Base-by-base conservation (phyloP, 345 rosid genomes). In the Rhodomyrtus tomentosa region DNA sequence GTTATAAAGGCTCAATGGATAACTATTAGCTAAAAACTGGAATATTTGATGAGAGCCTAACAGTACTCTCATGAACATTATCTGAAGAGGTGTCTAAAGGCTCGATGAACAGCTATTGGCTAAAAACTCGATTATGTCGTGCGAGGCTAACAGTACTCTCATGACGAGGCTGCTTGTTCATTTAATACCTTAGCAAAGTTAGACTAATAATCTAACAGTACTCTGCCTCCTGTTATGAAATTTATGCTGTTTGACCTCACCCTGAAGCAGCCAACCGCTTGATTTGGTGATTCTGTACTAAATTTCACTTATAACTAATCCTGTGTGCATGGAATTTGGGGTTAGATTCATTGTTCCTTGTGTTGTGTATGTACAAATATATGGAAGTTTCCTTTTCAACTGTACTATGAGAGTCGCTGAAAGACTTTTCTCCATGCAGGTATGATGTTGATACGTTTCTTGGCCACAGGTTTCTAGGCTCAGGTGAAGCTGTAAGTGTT, bases 401-500 rank as follows among this genome's bases (percentile, higher is more conserved):
- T 68, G 76, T 42, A 32, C 45, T 36, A 68, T 24, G 27, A 49
- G 2, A 11, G 59, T 53, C 21, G 29, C 38, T 52, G 42, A 53
- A 82, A 82, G 24, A 27, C 55, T 10, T 38, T 45, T 82, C 42
- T n/a, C 42, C 86, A 55, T 88, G 88, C 91, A 92, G 96, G 95
- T 94, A 94, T 59, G 95, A 94, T 86, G 93, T 94, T 62, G 93
- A 91, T 20, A 84, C 55, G 87, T 93, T 93, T 84, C 87, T 92
- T 21, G 85, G 85, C 80, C 93, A 92, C 89, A 90, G 92, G 82
- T 84, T 87, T 86, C 86, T 92, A 82, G 49, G 76, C 80, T 89
- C 93, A 8, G 95, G 93, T 16, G 95, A 93, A 87, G 86, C 90
- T 90, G 96, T 94, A 89, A 90, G 96, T 86, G 85, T 80, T 68